Percentiles rank a stretch among this genome's conserved stretches.
phyloP scores from a whole-genome alignment of 164 flowering plant species.

The Litsea cubeba region DNA sequence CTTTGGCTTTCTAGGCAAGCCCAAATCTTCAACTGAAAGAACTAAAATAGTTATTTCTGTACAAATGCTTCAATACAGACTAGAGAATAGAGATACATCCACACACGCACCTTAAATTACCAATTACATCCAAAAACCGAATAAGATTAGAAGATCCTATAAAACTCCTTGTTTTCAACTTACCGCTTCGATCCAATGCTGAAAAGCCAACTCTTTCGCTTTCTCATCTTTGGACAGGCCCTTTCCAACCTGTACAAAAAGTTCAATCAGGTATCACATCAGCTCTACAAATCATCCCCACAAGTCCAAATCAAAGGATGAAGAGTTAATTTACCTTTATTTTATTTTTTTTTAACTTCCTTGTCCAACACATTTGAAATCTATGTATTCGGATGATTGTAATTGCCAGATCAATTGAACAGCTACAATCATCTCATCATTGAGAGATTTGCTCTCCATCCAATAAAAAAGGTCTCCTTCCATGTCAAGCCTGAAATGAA shows the following conservation, averaged over 20 bases:
- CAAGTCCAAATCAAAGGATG: background rate
- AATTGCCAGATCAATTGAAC: background rate
- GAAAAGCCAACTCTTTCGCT: slow-evolving; percentile 79
- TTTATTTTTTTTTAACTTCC: too few species aligned
- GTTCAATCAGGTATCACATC: background rate
- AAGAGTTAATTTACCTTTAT: too few species aligned
- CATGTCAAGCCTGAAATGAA: too few species aligned
- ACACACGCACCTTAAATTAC: too few species aligned
- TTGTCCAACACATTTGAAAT: too few species aligned
- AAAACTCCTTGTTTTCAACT: background rate
- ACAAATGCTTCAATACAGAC: too few species aligned
- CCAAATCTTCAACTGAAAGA: background rate
- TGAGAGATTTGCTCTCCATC: background rate
- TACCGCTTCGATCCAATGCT: slow-evolving; percentile 99
- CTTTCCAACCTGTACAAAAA: slow-evolving; percentile 62
- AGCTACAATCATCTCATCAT: background rate
- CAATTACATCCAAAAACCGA: too few species aligned
- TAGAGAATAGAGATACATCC: too few species aligned
- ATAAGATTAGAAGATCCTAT: too few species aligned
- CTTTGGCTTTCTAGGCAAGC: background rate
- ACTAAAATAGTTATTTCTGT: too few species aligned
- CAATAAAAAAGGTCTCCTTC: background rate
- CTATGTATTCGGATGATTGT: background rate
- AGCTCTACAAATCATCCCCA: background rate
- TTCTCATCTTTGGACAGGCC: slow-evolving; percentile 64